Evolutionary conservation across 1,284 basidiomycete genomes (phyloP).

Genomic region (Tilletia indica): DNA sequence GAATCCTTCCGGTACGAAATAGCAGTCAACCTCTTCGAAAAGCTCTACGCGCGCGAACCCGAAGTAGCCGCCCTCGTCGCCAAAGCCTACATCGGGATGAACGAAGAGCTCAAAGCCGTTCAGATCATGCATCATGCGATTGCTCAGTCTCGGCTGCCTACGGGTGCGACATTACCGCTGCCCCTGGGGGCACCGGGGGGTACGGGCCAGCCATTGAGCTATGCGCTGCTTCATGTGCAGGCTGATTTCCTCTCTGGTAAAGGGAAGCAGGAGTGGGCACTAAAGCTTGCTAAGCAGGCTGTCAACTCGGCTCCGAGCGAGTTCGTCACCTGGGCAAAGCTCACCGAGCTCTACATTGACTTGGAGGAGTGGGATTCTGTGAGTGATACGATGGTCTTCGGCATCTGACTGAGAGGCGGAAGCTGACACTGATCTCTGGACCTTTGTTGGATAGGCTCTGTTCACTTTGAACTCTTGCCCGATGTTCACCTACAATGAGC

Average conservation of each 20-base stretch:
- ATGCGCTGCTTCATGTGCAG: slow-evolving; percentile 88
- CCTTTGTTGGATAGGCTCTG: slow-evolving; percentile 64
- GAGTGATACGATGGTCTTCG: neutral
- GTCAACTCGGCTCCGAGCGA: slow-evolving; percentile 97
- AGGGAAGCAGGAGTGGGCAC: slow-evolving; percentile 71
- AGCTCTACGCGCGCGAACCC: slow-evolving; percentile 77
- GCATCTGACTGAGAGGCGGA: neutral
- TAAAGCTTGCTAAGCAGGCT: slow-evolving; percentile 83
- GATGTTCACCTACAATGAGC: slow-evolving; percentile 98
- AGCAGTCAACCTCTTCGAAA: slow-evolving; percentile 92
- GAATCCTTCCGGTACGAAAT: slow-evolving; percentile 80
- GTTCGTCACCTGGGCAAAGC: slow-evolving; percentile 97
- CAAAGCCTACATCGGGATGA: slow-evolving; percentile 88
- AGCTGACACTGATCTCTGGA: neutral
- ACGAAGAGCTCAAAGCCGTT: slow-evolving; percentile 93
- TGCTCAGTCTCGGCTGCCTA: slow-evolving; percentile 15
- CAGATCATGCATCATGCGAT: slow-evolving; percentile 87
- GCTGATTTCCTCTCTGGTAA: slow-evolving; percentile 89
- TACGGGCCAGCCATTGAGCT: slow-evolving; percentile 60
- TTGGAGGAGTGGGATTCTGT: slow-evolving; percentile 72
- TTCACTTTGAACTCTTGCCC: slow-evolving; percentile 97
- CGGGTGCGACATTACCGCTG: slow-evolving; percentile 10
- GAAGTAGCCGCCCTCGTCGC: slow-evolving; percentile 87
- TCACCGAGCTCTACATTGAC: slow-evolving; percentile 92
- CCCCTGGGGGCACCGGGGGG: neutral